Percentiles rank a stretch among this genome's conserved stretches.
phyloP scores from a whole-genome alignment of 2,329 filamentous ascomycete species.

The Colletotrichum liaoningense region DNA sequence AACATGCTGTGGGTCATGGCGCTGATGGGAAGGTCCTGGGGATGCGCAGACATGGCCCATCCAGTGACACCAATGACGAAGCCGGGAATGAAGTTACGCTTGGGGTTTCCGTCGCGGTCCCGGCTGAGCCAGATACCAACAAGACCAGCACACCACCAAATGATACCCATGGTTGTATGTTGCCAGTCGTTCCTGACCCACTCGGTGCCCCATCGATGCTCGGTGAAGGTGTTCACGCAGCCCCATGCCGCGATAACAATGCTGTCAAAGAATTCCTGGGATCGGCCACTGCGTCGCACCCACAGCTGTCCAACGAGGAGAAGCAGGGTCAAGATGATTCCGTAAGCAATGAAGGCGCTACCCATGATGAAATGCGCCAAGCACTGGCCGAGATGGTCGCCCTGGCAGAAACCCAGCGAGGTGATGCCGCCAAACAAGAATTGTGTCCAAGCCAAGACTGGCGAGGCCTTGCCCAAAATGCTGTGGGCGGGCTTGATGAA shows the following conservation, averaged over 20 bases:
- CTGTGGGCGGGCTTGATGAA: constrained; percentile 80
- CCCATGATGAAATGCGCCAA: constrained; percentile 99
- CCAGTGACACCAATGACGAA: constrained; percentile 93
- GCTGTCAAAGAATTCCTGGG: constrained; percentile 97
- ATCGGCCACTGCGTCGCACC: constrained; percentile 84
- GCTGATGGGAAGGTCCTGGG: constrained; percentile 85
- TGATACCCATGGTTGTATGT: constrained; percentile 98
- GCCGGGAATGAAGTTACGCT: constrained; percentile 92
- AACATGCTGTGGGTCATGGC: constrained; percentile 91
- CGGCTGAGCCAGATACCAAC: constrained; percentile 92
- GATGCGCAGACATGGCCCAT: constrained; percentile 94
- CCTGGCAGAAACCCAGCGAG: constrained; percentile 90
- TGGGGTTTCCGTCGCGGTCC: constrained; percentile 84
- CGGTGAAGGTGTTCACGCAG: constrained; percentile 97
- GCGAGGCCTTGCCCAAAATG: constrained; percentile 87
- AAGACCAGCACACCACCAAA: constrained; percentile 97
- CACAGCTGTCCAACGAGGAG: constrained; percentile 90
- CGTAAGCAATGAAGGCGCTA: constrained; percentile 94
- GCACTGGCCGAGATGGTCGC: constrained; percentile 92
- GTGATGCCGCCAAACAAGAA: constrained; percentile 98
- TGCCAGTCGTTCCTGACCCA: constrained; percentile 97
- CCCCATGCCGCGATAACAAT: constrained; percentile 93
- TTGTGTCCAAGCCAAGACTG: constrained; percentile 88
- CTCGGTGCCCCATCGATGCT: constrained; percentile 89
- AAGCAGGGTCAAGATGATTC: constrained; percentile 85